Base-by-base conservation (phyloP, 441 rosid genomes). In the Gossypium gossypioides region DNA sequence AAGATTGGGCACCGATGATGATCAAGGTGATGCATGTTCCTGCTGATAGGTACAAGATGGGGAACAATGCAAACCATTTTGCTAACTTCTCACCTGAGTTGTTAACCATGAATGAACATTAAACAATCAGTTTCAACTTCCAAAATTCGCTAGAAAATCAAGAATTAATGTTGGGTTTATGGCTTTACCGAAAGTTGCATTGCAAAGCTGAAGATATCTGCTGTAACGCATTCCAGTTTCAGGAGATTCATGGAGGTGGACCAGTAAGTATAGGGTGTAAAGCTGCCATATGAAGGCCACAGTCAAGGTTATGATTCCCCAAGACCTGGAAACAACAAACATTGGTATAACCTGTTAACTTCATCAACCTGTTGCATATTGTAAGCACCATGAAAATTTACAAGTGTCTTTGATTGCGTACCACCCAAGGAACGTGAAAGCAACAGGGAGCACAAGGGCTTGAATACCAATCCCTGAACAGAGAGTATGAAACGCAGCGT, bases 281-380 rank as follows among this genome's bases (percentile, higher is more conserved):
- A 93, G 86, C 74, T 93, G 95, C 97, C 98, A 91, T 73, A 81
- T 77, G 78, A 91, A 93, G 16, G 86, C 85, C 13, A 82, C 12
- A 7, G 87, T 82, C 81, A 90, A 67, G 63, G 66, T 51, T 78
- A 86, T 83, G 46, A 84, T 25, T n/a, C 98, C 97, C 93, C 94
- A 86, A 21, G 82, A 68, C 98, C 98, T 91, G 80, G 9, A 63
- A 67, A 60, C 34, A 55, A 22, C 5, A 0, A 7, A 22, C 48
- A 61, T 25, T 12, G 13, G 9, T 46, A 9, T 44, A 44, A 44
- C 15, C 50, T 44, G 50, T 44, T 44, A 44, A 32, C 37, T 44
- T 44, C n/a, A 44, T 25, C 10, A 68, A 52, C 34, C 34, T 29
- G 34, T 29, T 29, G 6, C 34, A 29, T 29, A 29, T 15, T 37